A percentile compares a stretch with the other conserved stretches of the same genome.
Conservation (phyloP, 2,329 filamentous ascomycete species). For the Plenodomus tracheiphilus region DNA sequence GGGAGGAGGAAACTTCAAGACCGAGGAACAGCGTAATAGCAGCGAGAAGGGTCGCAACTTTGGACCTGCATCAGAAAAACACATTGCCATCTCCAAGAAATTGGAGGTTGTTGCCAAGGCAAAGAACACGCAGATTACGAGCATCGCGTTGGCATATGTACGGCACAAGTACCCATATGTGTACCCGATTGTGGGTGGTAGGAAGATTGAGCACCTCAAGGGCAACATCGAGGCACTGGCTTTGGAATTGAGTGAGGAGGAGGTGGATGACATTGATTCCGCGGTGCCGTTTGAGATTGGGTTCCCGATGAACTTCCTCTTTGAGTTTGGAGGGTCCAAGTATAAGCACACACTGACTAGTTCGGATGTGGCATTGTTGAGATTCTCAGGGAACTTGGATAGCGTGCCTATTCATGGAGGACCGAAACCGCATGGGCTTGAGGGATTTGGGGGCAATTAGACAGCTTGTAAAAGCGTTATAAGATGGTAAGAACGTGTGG, state of each 20-base stretch:
- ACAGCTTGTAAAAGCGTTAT: too few species aligned
- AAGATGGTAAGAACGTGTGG: too few species aligned
- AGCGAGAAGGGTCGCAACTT: conserved; percentile 43
- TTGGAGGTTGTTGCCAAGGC: conserved; percentile 62
- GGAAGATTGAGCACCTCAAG: conserved; percentile 73
- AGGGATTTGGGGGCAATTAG: conserved; percentile 15
- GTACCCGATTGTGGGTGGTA: conserved; percentile 73
- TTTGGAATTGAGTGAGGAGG: conserved; percentile 54
- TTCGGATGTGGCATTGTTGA: conserved; percentile 32
- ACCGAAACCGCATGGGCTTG: conserved; percentile 33
- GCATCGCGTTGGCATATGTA: conserved; percentile 70
- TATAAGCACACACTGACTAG: conserved; percentile 35
- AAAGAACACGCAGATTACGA: conserved; percentile 63
- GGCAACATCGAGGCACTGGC: conserved; percentile 61
- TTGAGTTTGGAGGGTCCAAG: conserved; percentile 30
- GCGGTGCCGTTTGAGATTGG: conserved; percentile 58
- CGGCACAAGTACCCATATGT: conserved; percentile 72
- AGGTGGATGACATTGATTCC: conserved; percentile 59
- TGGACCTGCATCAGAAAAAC: conserved; percentile 51
- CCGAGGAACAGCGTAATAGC: conserved; percentile 33
- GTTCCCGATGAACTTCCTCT: conserved; percentile 56
- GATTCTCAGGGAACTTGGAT: conserved; percentile 33
- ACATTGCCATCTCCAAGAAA: conserved; percentile 57
- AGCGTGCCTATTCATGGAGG: conserved; percentile 23
- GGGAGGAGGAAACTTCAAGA: conserved; percentile 52